phyloP scores from a whole-genome alignment of 192 early-diverging fungal genomes.

The Coemansia sp. region DNA sequence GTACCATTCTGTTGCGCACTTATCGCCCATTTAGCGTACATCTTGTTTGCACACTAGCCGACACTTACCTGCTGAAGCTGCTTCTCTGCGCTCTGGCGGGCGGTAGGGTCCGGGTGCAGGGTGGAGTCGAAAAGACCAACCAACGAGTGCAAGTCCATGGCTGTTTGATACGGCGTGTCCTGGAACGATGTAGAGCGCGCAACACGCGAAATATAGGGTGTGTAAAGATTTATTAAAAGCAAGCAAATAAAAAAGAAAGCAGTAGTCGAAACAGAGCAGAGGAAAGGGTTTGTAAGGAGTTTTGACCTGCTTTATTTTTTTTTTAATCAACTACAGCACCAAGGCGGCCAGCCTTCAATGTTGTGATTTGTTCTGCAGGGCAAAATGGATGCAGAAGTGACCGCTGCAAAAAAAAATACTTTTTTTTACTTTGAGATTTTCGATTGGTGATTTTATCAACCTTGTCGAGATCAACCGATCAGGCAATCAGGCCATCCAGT shows the following conservation, averaged over 20 bases:
- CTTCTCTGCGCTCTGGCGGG: slow-evolving; percentile 82
- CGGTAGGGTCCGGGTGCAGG: slow-evolving; percentile 73
- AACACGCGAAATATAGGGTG: neutral
- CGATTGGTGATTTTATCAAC: slow-evolving; percentile 12
- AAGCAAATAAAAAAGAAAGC: slow-evolving; percentile 1
- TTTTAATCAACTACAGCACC: neutral
- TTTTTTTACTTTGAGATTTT: neutral
- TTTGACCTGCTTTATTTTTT: neutral
- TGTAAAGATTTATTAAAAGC: neutral
- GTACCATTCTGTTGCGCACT: too few species aligned
- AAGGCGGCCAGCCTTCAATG: neutral
- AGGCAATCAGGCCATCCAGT: neutral
- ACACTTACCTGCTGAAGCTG: slow-evolving; percentile 70
- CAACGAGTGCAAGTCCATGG: slow-evolving; percentile 43
- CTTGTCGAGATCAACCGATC: neutral
- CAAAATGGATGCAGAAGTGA: neutral
- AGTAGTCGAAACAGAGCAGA: neutral
- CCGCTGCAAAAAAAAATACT: neutral
- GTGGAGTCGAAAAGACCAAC: slow-evolving; percentile 73
- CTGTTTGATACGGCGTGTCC: neutral
- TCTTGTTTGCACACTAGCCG: neutral
- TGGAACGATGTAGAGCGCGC: neutral
- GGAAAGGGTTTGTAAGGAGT: neutral
- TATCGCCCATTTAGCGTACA: too few species aligned
- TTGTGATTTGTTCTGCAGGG: slow-evolving; percentile 1